Evolutionary conservation across 768 basidiomycete species (phyloP).

Genomic region (Boletus sensibilis): DNA sequence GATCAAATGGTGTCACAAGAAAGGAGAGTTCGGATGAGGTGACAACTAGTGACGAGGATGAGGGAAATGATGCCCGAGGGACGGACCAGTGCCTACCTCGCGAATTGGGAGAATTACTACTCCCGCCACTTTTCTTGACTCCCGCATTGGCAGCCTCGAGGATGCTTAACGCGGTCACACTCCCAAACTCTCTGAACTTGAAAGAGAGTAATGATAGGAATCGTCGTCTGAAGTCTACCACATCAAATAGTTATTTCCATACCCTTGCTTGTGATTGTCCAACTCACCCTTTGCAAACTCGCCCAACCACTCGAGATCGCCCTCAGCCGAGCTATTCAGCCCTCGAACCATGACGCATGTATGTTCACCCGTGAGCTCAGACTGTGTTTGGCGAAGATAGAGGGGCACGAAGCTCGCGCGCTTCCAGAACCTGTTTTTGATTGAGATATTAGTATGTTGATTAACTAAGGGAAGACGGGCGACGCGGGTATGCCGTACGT

Average conservation of each 20-base stretch:
- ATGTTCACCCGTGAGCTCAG: conserved; percentile 95
- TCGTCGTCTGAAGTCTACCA: conserved; percentile 85
- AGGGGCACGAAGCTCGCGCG: conserved; percentile 87
- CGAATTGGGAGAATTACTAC: conserved; percentile 25
- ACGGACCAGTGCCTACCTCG: conserved; percentile 35
- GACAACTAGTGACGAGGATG: conserved; percentile 13
- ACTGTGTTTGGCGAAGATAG: conserved; percentile 90
- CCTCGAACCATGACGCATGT: conserved; percentile 94
- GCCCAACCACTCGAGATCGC: conserved; percentile 76
- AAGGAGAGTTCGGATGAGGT: conserved; percentile 50
- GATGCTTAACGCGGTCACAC: conserved; percentile 82
- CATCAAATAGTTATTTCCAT: neutral
- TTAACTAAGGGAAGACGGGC: neutral
- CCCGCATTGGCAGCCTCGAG: conserved; percentile 80
- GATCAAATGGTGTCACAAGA: conserved; percentile 84
- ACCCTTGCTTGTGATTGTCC: neutral
- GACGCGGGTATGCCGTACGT: neutral
- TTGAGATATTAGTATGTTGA: neutral
- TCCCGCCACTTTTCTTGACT: conserved; percentile 43
- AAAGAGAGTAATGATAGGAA: conserved; percentile 89
- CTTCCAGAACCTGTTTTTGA: conserved; percentile 84
- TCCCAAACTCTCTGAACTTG: conserved; percentile 92
- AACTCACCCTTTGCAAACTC: conserved; percentile 81
- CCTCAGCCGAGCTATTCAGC: conserved; percentile 61
- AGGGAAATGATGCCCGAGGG: neutral